These are phyloP conservation scores for Epithemia pelagica DNA, from an alignment of 108 stramenopile genomes.

Conservation along the genomic window DNA sequence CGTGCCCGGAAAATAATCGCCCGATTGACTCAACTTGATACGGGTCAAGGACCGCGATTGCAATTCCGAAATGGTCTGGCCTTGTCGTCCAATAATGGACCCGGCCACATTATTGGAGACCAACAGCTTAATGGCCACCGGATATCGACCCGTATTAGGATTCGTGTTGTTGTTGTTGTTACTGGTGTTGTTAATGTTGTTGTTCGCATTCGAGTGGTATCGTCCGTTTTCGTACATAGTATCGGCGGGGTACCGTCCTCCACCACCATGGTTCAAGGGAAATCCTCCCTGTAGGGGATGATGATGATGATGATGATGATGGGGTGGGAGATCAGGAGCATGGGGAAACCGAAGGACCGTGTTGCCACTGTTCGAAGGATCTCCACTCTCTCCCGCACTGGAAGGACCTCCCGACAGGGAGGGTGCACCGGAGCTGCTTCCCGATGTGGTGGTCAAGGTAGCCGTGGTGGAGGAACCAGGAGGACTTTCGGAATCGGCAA, in stretches of 20 bases:
- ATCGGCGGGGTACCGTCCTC: no score
- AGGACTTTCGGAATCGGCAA: no score
- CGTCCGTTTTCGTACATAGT: not conserved
- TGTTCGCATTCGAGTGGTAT: not conserved
- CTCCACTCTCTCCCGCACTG: not conserved
- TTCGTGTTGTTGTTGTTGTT: not conserved
- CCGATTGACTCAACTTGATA: conserved; percentile 74
- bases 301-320: not conserved
- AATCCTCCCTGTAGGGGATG: not conserved
- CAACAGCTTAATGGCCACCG: conserved; percentile 59
- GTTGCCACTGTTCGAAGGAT: not conserved
- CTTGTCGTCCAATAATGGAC: conserved; percentile 73
- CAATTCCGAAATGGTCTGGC: conserved; percentile 67
- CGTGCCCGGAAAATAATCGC: conserved; percentile 73
- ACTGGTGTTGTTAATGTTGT: not conserved
- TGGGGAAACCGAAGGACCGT: not conserved
- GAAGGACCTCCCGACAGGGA: not conserved
- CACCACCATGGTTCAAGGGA: no score
- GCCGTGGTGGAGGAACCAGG: not conserved
- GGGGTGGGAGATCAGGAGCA: not conserved
- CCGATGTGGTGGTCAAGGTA: not conserved
- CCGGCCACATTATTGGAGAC: conserved; percentile 77
- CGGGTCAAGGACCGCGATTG: conserved; percentile 58
- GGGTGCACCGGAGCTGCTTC: not conserved
- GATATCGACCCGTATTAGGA: conserved; percentile 13